These are phyloP conservation scores for Lepidium aucheri DNA, from an alignment of 345 rosid genomes.

Conservation along the genomic window DNA sequence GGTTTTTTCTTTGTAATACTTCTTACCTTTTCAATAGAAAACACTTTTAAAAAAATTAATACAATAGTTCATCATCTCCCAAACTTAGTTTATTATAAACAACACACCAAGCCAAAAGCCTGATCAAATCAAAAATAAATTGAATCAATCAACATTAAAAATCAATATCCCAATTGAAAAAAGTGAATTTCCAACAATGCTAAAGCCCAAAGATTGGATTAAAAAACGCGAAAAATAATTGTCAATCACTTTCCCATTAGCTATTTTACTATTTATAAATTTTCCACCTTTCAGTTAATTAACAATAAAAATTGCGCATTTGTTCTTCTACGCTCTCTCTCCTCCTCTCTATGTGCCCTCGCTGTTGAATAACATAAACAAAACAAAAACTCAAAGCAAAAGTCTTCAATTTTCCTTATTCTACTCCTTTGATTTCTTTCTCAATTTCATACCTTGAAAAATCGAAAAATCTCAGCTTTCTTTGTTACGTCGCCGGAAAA, in stretches of 20 bases:
- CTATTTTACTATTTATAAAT: background rate
- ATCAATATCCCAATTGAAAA: background rate
- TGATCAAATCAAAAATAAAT: background rate
- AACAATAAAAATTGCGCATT: constrained; percentile 18
- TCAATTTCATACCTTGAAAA: background rate
- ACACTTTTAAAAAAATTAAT: background rate
- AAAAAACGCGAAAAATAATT: background rate
- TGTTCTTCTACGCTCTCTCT: constrained; percentile 19
- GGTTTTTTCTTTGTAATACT: too few relatives aligned
- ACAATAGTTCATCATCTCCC: background rate
- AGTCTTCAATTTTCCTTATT: constrained; percentile 1
- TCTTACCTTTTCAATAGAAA: too few relatives aligned
- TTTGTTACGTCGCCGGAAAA: background rate
- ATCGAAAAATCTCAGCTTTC: background rate
- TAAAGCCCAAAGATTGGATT: constrained; percentile 4
- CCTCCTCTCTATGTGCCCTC: constrained; percentile 22
- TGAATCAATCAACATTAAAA: background rate
- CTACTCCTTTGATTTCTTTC: background rate
- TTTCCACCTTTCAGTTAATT: constrained; percentile 17
- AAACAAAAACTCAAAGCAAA: background rate
- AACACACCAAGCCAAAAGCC: background rate
- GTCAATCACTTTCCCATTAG: constrained; percentile 25
- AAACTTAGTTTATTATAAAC: background rate
- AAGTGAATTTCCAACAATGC: constrained; percentile 18
- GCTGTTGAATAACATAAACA: background rate